These are phyloP conservation scores for Chimonanthus praecox DNA, from an alignment of 164 flowering plant species.

Conservation along the genomic window DNA sequence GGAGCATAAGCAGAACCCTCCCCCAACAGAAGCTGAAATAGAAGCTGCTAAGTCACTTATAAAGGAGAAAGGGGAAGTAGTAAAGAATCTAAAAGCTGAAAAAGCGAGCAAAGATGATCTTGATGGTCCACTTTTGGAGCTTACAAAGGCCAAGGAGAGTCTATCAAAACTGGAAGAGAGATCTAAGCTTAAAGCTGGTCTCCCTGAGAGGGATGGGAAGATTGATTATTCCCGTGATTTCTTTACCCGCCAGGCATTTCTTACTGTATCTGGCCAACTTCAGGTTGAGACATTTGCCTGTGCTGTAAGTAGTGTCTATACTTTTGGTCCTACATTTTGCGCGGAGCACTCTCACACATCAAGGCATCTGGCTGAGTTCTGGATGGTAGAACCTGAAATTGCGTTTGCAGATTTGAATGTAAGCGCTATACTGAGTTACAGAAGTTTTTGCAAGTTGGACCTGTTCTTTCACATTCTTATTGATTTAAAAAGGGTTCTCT, in stretches of 20 bases:
- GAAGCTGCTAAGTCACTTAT: slow-evolving; percentile 51
- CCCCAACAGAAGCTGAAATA: slow-evolving; percentile 24
- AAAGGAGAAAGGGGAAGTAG: slow-evolving; percentile 44
- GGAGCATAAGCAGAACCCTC: slow-evolving; percentile 7
- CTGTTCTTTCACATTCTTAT: too few species aligned
- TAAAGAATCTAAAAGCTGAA: slow-evolving; percentile 70
- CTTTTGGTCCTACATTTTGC: slow-evolving; percentile 74
- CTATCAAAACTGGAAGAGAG: slow-evolving; percentile 53
- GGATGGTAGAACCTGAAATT: slow-evolving; percentile 78
- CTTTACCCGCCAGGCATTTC: slow-evolving; percentile 45
- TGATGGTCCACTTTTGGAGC: slow-evolving; percentile 58
- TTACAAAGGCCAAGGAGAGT: slow-evolving; percentile 54
- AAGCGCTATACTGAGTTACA: neutral
- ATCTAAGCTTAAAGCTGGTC: slow-evolving; percentile 26
- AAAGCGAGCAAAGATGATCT: slow-evolving; percentile 73
- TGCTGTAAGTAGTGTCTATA: slow-evolving; percentile 81
- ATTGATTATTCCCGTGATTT: slow-evolving; percentile 36
- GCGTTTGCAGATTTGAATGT: slow-evolving; percentile 88
- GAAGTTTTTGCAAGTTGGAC: too few species aligned
- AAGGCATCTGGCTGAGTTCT: slow-evolving; percentile 61
- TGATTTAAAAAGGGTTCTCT: neutral
- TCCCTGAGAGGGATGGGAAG: slow-evolving; percentile 17
- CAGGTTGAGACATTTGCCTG: slow-evolving; percentile 87
- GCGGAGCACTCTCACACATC: slow-evolving; percentile 40
- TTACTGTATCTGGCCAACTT: slow-evolving; percentile 58